phyloP scores from a whole-genome alignment of 805 yeast species.

The Torulaspora indica region DNA sequence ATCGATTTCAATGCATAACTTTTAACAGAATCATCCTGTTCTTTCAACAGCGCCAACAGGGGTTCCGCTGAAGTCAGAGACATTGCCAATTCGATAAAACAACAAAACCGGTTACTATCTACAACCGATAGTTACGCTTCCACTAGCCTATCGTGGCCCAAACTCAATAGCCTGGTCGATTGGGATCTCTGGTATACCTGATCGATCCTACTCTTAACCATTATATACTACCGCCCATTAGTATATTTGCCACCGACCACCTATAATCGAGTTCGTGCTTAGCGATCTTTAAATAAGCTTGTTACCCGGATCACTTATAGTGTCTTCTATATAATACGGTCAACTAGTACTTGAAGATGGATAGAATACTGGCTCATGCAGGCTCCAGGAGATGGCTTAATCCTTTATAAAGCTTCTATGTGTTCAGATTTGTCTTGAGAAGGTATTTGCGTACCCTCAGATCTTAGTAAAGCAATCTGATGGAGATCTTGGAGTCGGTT shows the following conservation, averaged over 20 bases:
- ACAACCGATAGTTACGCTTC: not conserved
- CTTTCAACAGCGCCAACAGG: conserved; percentile 81
- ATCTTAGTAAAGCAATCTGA: conserved; percentile 75
- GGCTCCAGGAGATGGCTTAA: not conserved
- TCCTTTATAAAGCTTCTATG: not conserved
- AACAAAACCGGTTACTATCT: not conserved
- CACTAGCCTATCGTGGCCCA: not conserved
- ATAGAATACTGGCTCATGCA: not conserved
- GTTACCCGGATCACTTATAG: too few relatives aligned
- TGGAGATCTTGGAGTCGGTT: conserved; percentile 85
- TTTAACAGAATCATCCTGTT: conserved; percentile 71
- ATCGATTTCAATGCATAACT: conserved; percentile 80
- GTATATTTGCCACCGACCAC: conserved; percentile 26
- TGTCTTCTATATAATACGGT: not conserved
- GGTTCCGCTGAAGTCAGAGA: conserved; percentile 84
- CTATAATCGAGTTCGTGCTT: not conserved
- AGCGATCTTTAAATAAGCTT: not conserved
- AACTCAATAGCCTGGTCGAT: not conserved
- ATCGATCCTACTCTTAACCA: not conserved
- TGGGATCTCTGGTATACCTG: not conserved
- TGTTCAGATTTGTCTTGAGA: not conserved
- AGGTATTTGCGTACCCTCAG: not conserved
- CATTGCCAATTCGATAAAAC: conserved; percentile 17
- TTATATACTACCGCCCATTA: conserved; percentile 6
- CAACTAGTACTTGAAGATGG: not conserved